Evolutionary conservation across 1,284 basidiomycete species (phyloP).

Genomic region (Sanguinoderma infundibulare): DNA sequence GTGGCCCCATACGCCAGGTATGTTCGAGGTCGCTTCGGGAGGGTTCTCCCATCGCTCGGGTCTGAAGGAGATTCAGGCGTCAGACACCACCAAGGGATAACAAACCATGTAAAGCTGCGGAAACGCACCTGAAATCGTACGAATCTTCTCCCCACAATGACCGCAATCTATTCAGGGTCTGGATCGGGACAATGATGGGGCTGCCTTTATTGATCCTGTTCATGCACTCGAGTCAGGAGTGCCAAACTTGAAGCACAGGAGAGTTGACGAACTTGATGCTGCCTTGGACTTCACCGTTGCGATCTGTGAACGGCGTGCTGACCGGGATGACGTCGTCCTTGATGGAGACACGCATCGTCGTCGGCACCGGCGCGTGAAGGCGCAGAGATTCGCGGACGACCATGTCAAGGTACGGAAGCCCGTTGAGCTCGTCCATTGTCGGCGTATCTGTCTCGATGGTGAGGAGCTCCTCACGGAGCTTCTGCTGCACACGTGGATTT

Average conservation of each 20-base stretch:
- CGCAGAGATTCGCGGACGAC: conserved; percentile 76
- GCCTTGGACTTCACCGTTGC: conserved; percentile 32
- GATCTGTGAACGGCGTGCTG: conserved; percentile 35
- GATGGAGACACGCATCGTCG: conserved; percentile 52
- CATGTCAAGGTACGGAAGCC: conserved; percentile 63
- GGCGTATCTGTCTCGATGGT: conserved; percentile 38
- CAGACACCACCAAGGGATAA: background rate
- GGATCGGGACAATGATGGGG: conserved; percentile 50
- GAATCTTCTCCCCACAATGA: conserved; percentile 62
- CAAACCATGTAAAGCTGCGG: background rate
- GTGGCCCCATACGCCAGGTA: conserved; percentile 67
- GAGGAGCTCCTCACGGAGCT: conserved; percentile 71
- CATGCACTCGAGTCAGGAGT: conserved; percentile 29
- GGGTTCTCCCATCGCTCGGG: conserved; percentile 63
- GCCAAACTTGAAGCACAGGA: background rate
- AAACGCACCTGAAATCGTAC: conserved; percentile 52
- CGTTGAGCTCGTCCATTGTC: conserved; percentile 63
- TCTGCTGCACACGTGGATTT: conserved; percentile 59
- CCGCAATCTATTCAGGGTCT: conserved; percentile 48
- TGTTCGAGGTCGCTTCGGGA: conserved; percentile 45
- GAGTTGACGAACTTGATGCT: conserved; percentile 29
- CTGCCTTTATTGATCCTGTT: conserved; percentile 44
- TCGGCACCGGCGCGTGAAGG: conserved; percentile 64
- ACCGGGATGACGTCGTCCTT: conserved; percentile 53
- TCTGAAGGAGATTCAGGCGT: conserved; percentile 28